phyloP scores from a whole-genome alignment of 495 filamentous ascomycete species.

The Penicillium mononematosum region DNA sequence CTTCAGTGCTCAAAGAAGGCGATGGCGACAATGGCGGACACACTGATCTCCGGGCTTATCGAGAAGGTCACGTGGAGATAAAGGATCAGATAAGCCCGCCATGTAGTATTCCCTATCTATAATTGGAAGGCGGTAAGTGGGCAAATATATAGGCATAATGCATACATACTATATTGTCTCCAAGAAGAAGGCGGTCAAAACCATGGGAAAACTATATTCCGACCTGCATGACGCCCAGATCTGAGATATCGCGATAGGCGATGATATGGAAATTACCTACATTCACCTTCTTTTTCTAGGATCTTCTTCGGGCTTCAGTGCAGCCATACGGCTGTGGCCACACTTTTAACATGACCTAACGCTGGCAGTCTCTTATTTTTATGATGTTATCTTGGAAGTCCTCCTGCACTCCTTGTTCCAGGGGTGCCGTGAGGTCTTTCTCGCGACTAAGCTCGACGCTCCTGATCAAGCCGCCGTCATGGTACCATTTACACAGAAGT shows the following conservation, averaged over 20 bases:
- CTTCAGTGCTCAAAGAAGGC: background rate
- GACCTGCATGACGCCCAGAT: slow-evolving; percentile 26
- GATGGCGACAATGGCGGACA: background rate
- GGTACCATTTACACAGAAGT: slow-evolving; percentile 8
- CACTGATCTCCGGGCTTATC: background rate
- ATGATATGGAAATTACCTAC: slow-evolving; percentile 18
- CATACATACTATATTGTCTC: background rate
- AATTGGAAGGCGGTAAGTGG: background rate
- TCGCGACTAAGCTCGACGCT: slow-evolving; percentile 29
- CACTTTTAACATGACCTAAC: slow-evolving; percentile 28
- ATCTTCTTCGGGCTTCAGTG: background rate
- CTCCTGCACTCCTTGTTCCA: slow-evolving; percentile 36
- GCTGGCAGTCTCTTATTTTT: background rate
- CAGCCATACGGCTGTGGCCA: slow-evolving; percentile 18
- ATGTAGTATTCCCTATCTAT: background rate
- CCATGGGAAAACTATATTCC: slow-evolving; percentile 17
- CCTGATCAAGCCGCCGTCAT: slow-evolving; percentile 20
- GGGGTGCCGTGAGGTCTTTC: slow-evolving; percentile 35
- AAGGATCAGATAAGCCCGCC: background rate
- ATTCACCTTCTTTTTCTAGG: background rate
- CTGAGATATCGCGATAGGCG: slow-evolving; percentile 33
- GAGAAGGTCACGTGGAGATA: background rate
- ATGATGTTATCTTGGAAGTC: slow-evolving; percentile 34
- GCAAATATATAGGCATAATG: background rate
- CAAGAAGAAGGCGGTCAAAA: slow-evolving; percentile 25